phyloP scores from a whole-genome alignment of 2,329 filamentous ascomycete species.

The Lojkania enalia region DNA sequence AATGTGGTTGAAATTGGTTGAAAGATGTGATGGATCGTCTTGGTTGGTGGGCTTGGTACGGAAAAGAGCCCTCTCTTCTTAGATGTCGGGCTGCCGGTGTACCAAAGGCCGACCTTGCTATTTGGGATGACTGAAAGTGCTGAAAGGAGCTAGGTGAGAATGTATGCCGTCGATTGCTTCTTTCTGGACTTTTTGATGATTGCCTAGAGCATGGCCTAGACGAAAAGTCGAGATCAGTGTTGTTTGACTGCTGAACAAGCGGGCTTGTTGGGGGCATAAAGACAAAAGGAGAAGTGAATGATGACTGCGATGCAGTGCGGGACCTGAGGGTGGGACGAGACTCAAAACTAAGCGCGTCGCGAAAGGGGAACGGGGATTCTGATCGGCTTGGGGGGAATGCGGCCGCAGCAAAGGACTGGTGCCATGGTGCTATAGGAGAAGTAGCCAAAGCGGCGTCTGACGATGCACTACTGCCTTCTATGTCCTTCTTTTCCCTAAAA shows the following conservation, averaged over 20 bases:
- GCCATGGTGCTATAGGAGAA: constrained; percentile 63
- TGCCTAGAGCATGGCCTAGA: constrained; percentile 45
- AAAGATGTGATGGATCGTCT: constrained; percentile 72
- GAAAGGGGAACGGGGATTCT: constrained; percentile 23
- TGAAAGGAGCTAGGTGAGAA: constrained; percentile 66
- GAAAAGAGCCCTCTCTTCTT: constrained; percentile 63
- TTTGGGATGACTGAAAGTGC: constrained; percentile 50
- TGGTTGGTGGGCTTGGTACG: constrained; percentile 79
- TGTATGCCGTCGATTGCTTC: constrained; percentile 68
- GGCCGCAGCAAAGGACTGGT: constrained; percentile 50
- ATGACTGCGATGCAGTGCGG: constrained; percentile 59
- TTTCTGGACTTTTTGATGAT: constrained; percentile 50
- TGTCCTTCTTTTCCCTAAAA: constrained; percentile 56
- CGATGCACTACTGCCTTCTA: constrained; percentile 12
- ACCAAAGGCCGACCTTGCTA: constrained; percentile 33
- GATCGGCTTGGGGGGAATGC: constrained; percentile 28
- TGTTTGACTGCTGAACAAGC: constrained; percentile 84
- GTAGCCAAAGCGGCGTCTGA: constrained; percentile 43
- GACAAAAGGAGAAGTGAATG: constrained; percentile 76
- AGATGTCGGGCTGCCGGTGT: constrained; percentile 42
- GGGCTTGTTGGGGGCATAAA: constrained; percentile 91
- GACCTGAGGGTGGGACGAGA: constrained; percentile 43
- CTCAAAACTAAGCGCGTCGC: constrained; percentile 19
- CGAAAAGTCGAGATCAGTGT: constrained; percentile 72
- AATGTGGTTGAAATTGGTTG: constrained; percentile 42